A percentile compares a stretch with the other conserved stretches of the same genome.
These are phyloP conservation scores for Cladorrhinum samala DNA, from an alignment of 495 filamentous ascomycete genomes.

Conservation along the genomic window DNA sequence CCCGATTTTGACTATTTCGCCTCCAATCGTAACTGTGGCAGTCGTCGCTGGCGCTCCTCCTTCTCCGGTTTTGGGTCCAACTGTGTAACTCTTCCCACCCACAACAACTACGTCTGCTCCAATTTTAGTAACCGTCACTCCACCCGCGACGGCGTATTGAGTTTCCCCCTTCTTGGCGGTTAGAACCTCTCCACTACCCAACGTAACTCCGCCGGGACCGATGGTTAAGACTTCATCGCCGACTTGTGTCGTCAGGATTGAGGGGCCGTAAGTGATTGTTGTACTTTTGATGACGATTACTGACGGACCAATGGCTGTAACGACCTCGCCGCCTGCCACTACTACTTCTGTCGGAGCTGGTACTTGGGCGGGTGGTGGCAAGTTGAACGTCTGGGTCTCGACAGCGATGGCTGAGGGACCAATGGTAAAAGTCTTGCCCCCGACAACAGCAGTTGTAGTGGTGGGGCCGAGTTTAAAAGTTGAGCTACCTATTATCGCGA, in stretches of 20 bases:
- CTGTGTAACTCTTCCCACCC: conserved; percentile 36
- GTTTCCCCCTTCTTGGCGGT: conserved; percentile 28
- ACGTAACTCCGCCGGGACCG: conserved; percentile 40
- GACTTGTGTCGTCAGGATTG: conserved; percentile 27
- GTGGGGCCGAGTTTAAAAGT: conserved; percentile 35
- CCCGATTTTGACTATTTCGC: conserved; percentile 42
- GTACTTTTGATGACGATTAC: conserved; percentile 38
- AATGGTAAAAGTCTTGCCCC: conserved; percentile 43
- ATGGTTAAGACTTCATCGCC: conserved; percentile 42
- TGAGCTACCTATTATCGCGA: conserved; percentile 41
- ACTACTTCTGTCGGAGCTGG: conserved; percentile 36
- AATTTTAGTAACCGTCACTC: conserved; percentile 42
- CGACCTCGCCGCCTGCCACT: conserved; percentile 39
- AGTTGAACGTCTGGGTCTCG: conserved; percentile 30
- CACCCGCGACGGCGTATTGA: conserved; percentile 39
- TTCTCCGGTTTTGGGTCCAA: conserved; percentile 22
- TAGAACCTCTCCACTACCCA: conserved; percentile 37
- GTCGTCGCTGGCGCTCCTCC: conserved; percentile 30
- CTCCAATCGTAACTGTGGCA: conserved; percentile 34
- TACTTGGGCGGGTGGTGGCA: conserved; percentile 23
- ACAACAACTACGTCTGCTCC: conserved; percentile 47
- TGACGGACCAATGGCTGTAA: conserved; percentile 41
- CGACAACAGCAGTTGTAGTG: conserved; percentile 15
- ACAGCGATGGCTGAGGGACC: conserved; percentile 39
- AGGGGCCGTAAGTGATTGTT: conserved; percentile 35